Base-by-base conservation (phyloP, 2,329 filamentous ascomycete species). In the Ophiosphaerella herpotricha region DNA sequence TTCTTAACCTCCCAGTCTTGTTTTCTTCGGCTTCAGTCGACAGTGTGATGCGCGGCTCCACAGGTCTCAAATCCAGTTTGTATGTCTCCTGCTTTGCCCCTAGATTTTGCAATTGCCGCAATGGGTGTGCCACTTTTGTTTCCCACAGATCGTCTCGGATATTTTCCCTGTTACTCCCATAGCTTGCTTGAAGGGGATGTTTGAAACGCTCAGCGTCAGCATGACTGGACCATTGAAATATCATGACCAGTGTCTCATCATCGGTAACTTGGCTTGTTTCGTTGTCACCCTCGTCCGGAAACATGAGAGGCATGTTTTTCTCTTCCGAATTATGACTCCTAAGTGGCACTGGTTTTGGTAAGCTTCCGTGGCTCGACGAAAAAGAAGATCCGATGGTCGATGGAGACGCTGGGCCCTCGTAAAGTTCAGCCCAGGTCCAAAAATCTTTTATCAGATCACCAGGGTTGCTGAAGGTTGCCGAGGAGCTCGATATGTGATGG, bases 201-300 rank as follows among this genome's bases (percentile, higher is more conserved):
- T 67, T 67, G 56, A 68, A 70, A 11, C 66, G 51, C 6, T 66
- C 66, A 7, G 55, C 67, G 39, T 58, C 57, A n/a, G 41, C 54
- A 35, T 55, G 61, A 40, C 53, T 61, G 13, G 46, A 57, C 67
- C 67, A 70, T 40, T 65, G 61, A 53, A 70, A 68, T 2, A 68
- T 54, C 62, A 65, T 68, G 41, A 70, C 44, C 13, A 70, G 54
- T 8, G 60, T 62, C 49, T 68, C 66, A 11, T 64, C 61, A 9
- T 62, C 57, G 31, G 21, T 21, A 23, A 14, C 23, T 23, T 26
- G 39, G 39, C 13, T 16, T 48, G 43, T 1, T 52, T 51, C 43
- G 3, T 46, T 21, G 1, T 52, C 56, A 11, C 58, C 55, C 8
- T 64, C 56, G 26, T 58, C 55, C 1, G 53, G 43, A 29, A 52